phyloP scores from a whole-genome alignment of 1,284 basidiomycete species.

The Cryptococcus sp. region DNA sequence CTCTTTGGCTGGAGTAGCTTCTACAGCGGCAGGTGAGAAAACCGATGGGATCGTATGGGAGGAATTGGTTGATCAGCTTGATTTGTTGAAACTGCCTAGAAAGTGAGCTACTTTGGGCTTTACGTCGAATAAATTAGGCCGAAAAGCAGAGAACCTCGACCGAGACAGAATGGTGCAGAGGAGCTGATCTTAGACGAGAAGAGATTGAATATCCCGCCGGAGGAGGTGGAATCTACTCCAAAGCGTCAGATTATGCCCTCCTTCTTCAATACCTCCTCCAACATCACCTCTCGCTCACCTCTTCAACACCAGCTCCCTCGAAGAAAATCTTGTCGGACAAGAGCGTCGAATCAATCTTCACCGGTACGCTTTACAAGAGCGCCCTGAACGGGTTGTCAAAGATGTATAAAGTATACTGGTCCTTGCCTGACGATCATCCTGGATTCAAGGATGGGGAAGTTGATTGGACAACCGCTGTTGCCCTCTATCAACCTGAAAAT shows the following conservation, averaged over 20 bases:
- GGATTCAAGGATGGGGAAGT: conserved; percentile 17
- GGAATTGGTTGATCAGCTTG: not conserved
- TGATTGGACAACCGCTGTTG: conserved; percentile 34
- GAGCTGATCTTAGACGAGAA: conserved; percentile 1
- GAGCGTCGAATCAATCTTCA: not conserved
- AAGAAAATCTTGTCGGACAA: conserved; percentile 8
- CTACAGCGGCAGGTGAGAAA: not conserved
- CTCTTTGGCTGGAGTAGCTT: not conserved
- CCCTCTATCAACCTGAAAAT: conserved; percentile 17
- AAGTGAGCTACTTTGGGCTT: conserved; percentile 12
- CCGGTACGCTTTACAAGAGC: not conserved
- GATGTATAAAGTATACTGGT: conserved; percentile 9
- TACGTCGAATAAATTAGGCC: not conserved
- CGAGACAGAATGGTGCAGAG: too few species aligned
- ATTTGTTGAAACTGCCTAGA: conserved; percentile 18
- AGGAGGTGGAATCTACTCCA: conserved; percentile 36
- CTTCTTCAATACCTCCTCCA: conserved; percentile 29
- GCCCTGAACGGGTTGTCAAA: conserved; percentile 9
- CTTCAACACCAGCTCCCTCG: not conserved
- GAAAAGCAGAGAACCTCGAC: too few species aligned
- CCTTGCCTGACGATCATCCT: not conserved
- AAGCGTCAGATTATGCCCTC: conserved; percentile 20
- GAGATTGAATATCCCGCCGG: conserved; percentile 37
- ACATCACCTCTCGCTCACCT: not conserved
- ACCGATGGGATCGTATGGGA: not conserved